Base-by-base conservation (phyloP, 139 green algal genomes). In the Chlorella vulgaris region DNA sequence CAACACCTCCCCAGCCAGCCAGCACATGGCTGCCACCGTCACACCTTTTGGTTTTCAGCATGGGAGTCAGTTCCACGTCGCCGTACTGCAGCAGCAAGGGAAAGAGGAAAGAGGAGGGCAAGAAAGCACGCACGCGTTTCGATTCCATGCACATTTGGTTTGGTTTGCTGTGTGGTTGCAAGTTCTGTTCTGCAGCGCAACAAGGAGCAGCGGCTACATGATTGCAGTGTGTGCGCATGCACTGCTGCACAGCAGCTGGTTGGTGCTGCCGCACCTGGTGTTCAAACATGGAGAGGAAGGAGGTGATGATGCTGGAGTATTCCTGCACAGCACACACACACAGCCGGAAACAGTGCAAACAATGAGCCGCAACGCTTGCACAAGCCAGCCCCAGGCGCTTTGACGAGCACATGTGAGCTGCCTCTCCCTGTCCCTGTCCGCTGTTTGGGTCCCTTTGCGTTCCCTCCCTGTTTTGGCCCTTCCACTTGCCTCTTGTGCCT, bases 1-100 rank as follows among this genome's bases (percentile, higher is more conserved):
- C n/a, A n/a, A n/a, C n/a, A n/a, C n/a, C n/a, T n/a, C n/a, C n/a
- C n/a, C n/a, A n/a, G n/a, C n/a, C n/a, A n/a, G n/a, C n/a, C n/a
- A n/a, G n/a, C n/a, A n/a, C n/a, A n/a, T n/a, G n/a, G n/a, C n/a
- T n/a, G n/a, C n/a, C n/a, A n/a, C n/a, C n/a, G n/a, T n/a, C n/a
- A n/a, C n/a, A n/a, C n/a, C n/a, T 79, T n/a, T 74, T 63, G 42
- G n/a, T 75, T 29, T 74, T 1, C 43, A 31, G 65, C 47, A 83
- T 69, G n/a, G 50, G n/a, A 38, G 71, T 81, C 31, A 86, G n/a
- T 58, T 85, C 61, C n/a, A 79, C 10, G 38, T 84, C 78, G n/a
- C 78, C 76, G 28, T 82, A 82, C 53, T 74, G 67, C 65, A 36
- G n/a, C 66, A 58, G 47, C 15, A 15, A 58, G n/a, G n/a, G n/a